Conservation (phyloP, 208 protist genomes). For the Acanthamoeba divionensis region DNA sequence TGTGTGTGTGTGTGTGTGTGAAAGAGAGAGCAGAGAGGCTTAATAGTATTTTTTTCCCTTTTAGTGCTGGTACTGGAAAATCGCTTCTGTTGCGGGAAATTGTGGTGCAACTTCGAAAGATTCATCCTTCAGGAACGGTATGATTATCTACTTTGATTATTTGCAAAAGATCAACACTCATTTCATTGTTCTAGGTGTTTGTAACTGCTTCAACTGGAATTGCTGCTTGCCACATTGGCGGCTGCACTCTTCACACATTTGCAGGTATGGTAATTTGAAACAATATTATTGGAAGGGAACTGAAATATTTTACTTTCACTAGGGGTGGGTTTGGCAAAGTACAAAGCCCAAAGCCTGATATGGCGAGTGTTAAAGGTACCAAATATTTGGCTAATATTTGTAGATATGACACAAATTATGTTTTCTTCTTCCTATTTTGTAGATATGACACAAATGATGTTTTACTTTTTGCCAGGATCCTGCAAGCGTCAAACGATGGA, state of each 20-base stretch:
- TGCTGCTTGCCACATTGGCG: conserved; percentile 71
- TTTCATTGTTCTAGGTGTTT: conserved; percentile 13
- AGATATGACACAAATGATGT: not conserved
- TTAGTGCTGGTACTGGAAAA: conserved; percentile 74
- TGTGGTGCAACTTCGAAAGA: not conserved
- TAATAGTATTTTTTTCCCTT: too few species aligned
- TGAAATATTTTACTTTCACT: too few species aligned
- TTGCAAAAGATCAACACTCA: not conserved
- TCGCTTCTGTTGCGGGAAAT: conserved; percentile 69
- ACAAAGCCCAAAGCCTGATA: conserved; percentile 37
- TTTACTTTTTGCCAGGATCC: not conserved
- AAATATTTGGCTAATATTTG: not conserved
- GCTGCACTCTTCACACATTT: conserved; percentile 72
- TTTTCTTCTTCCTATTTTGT: too few species aligned
- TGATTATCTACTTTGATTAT: too few species aligned
- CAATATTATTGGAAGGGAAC: too few species aligned
- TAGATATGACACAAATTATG: too few species aligned
- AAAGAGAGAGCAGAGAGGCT: too few species aligned
- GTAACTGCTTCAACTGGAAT: conserved; percentile 73
- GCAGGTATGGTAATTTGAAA: conserved; percentile 66
- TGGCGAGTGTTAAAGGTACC: conserved; percentile 18
- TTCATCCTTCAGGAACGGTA: conserved; percentile 38
- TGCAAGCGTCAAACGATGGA: not conserved
- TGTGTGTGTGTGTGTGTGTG: too few species aligned
- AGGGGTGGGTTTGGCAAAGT: conserved; percentile 19